A percentile compares a stretch with the other conserved stretches of the same genome.
These are phyloP conservation scores for Manihot esculenta DNA, from an alignment of 441 rosid genomes.

Conservation along the genomic window DNA sequence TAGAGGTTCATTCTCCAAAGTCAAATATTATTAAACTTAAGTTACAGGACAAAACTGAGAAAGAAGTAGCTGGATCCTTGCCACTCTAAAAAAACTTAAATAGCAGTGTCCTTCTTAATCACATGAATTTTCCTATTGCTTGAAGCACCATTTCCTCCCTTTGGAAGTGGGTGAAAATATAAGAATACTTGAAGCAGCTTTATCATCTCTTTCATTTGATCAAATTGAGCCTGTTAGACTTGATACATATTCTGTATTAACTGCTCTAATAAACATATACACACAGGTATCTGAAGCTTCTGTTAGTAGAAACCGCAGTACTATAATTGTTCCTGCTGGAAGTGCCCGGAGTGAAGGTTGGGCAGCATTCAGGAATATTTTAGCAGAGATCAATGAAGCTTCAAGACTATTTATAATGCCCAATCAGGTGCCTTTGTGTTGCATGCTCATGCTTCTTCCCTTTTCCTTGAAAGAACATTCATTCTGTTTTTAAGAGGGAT, in stretches of 20 bases:
- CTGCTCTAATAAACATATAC: conserved; percentile 18
- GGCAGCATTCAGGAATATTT: conserved; percentile 90
- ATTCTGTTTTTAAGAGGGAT: conserved; percentile 12
- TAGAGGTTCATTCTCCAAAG: not conserved
- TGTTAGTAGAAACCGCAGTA: conserved; percentile 89
- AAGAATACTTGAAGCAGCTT: not conserved
- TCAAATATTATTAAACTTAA: not conserved
- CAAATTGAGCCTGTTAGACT: not conserved
- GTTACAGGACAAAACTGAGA: not conserved
- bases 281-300: conserved; percentile 95
- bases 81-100: not conserved
- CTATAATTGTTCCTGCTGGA: conserved; percentile 95
- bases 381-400: conserved; percentile 91
- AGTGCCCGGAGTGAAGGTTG: conserved; percentile 90
- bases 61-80: not conserved
- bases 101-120: not conserved
- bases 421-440: conserved; percentile 57
- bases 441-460: conserved; percentile 17
- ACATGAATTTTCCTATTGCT: conserved; percentile 2
- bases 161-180: not conserved
- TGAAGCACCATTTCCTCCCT: not conserved
- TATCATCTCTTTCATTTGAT: not conserved
- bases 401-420: conserved; percentile 67
- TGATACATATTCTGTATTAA: not conserved
- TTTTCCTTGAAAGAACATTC: not conserved